A percentile compares a stretch with the other conserved stretches of the same genome.
phyloP scores from a whole-genome alignment of 225 moss, liverwort and hornwort genomes.

The Marchantia polymorpha region DNA sequence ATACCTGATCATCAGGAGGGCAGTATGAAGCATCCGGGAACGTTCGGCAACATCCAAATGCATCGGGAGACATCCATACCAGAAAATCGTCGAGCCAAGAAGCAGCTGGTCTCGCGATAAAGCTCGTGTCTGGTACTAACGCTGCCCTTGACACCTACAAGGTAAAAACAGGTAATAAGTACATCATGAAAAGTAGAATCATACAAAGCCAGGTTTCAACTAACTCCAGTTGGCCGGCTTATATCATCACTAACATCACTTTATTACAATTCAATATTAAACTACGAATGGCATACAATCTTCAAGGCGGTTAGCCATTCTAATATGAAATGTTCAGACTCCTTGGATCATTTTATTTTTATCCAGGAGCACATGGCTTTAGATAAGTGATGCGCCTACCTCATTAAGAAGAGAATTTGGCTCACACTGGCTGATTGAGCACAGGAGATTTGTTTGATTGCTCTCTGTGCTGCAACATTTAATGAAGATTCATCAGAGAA shows the following conservation, averaged over 20 bases:
- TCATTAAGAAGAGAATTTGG: slow-evolving; percentile 82
- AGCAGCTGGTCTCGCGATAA: slow-evolving; percentile 88
- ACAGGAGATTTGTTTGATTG: slow-evolving; percentile 81
- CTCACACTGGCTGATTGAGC: slow-evolving; percentile 92
- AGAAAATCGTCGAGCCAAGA: slow-evolving; percentile 99
- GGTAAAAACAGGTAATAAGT: too few relatives aligned
- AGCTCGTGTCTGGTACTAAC: slow-evolving; percentile 70
- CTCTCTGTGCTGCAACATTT: slow-evolving; percentile 53
- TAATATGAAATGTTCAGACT: too few relatives aligned
- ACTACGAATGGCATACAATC: too few relatives aligned
- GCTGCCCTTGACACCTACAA: slow-evolving; percentile 86
- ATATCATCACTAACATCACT: neutral
- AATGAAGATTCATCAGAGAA: neutral
- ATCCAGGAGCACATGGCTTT: neutral
- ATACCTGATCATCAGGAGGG: slow-evolving; percentile 97
- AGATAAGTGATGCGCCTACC: slow-evolving; percentile 34
- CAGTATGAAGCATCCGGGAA: slow-evolving; percentile 86
- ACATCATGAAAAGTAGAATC: neutral
- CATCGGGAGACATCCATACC: slow-evolving; percentile 93
- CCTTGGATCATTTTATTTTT: too few relatives aligned
- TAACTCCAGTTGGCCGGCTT: neutral
- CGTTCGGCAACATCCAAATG: slow-evolving; percentile 93
- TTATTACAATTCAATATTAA: neutral
- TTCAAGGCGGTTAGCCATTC: too few relatives aligned
- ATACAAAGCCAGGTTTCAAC: neutral